Base-by-base conservation (phyloP, 768 basidiomycete genomes). In the Boletus sp. region DNA sequence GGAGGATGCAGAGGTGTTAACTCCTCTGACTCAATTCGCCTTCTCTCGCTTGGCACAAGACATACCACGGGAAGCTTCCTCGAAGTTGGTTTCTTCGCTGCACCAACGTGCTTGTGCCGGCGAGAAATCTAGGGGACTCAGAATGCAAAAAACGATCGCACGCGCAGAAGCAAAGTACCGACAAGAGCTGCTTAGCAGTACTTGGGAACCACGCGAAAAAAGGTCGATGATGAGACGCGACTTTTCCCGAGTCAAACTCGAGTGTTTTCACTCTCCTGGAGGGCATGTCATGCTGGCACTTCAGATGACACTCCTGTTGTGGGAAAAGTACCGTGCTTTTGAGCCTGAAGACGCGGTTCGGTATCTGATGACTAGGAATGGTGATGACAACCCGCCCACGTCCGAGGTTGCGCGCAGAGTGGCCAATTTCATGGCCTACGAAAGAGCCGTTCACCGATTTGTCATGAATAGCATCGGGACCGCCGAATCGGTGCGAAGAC, bases 201-300 rank as follows among this genome's bases (percentile, higher is more conserved):
- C 53, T 10, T 71, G 68, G 64, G 62, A 64, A 40, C 68, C 69
- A 17, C 61, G 55, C 17, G 62, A 63, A 43, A 63, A 62, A 51
- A 64, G 63, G 11, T 64, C 68, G 5, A 72, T 76, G 61, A 56
- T 55, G 42, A 65, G 59, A 8, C 48, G 56, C 4, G 66, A 65
- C 29, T 69, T 70, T 40, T 58, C 65, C 29, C 61, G 53, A 15
- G 52, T 72, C 30, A 64, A 70, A 21, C 58, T 77, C 21, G 46
- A 70, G 33, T 57, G 60, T 39, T 78, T 82, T 54, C 57, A 75
- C 41, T 67, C 65, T 42, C 48, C 63, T 0, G 57, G 61, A 2
- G 79, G 80, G 1, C 64, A 71, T 21, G 71, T 76, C 39, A 74
- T 77, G 56, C 61, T 84, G 27, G 76, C 77, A 2, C 71, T 72